Conservation (phyloP, 495 filamentous ascomycete species). For the Aspergillus incahuasiensis region DNA sequence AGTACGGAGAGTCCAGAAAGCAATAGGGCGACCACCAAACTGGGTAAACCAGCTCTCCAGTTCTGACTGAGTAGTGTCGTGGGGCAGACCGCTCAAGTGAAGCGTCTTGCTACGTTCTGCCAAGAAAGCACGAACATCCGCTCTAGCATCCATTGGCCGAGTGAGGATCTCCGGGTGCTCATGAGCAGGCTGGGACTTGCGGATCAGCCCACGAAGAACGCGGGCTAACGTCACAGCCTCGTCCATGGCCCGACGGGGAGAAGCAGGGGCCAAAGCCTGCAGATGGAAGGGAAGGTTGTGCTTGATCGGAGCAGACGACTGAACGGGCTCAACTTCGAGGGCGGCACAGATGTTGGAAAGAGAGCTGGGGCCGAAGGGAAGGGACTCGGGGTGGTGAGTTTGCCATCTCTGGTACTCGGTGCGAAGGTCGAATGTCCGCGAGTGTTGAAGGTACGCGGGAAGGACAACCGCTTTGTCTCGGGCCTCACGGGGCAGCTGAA, state of each 20-base stretch:
- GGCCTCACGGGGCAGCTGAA: slow-evolving; percentile 94
- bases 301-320: slow-evolving; percentile 95
- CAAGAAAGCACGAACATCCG: slow-evolving; percentile 94
- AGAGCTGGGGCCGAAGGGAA: slow-evolving; percentile 92
- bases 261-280: slow-evolving; percentile 91
- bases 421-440: slow-evolving; percentile 90
- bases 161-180: slow-evolving; percentile 92
- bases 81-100: slow-evolving; percentile 93
- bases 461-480: slow-evolving; percentile 96
- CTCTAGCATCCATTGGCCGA: slow-evolving; percentile 91
- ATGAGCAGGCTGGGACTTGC: slow-evolving; percentile 89
- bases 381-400: slow-evolving; percentile 92
- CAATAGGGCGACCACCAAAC: slow-evolving; percentile 96
- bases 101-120: slow-evolving; percentile 94
- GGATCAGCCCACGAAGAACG: slow-evolving; percentile 84
- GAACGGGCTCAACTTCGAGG: slow-evolving; percentile 93
- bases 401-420: slow-evolving; percentile 99
- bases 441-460: slow-evolving; percentile 95
- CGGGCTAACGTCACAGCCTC: slow-evolving; percentile 91
- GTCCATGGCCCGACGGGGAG: slow-evolving; percentile 95
- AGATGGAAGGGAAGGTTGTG: slow-evolving; percentile 97
- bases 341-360: slow-evolving; percentile 96
- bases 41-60: slow-evolving; percentile 99
- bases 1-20: slow-evolving; percentile 96
- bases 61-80: slow-evolving; percentile 97